Percentiles rank a stretch among this genome's conserved stretches.
Conservation (phyloP, 2,329 filamentous ascomycete genomes). For the Phaeosphaeriaceae sp. region DNA sequence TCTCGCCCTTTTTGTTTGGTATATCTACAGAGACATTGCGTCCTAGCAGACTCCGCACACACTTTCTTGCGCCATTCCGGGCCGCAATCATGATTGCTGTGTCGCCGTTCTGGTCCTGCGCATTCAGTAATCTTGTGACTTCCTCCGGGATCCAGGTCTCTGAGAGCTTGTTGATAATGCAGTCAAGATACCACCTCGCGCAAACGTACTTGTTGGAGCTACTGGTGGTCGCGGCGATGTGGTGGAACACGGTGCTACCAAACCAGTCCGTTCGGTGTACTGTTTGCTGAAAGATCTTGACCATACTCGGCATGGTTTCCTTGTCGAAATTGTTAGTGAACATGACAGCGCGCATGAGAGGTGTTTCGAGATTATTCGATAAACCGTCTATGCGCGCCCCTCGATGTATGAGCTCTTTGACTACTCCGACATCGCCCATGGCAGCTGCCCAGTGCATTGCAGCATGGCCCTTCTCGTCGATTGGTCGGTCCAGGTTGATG, state of each 20-base stretch:
- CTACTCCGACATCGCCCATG: constrained; percentile 94
- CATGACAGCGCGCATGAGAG: constrained; percentile 90
- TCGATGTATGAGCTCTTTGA: constrained; percentile 83
- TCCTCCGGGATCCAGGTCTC: constrained; percentile 78
- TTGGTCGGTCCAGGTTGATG: constrained; percentile 89
- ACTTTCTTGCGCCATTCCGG: constrained; percentile 83
- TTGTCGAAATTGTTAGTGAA: constrained; percentile 98
- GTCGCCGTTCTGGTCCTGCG: constrained; percentile 85
- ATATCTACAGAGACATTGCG: constrained; percentile 86
- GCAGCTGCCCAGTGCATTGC: constrained; percentile 96
- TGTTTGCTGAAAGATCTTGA: constrained; percentile 83
- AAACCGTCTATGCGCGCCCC: constrained; percentile 76
- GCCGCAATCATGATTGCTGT: constrained; percentile 89
- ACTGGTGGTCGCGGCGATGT: constrained; percentile 87
- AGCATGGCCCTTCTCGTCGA: constrained; percentile 91
- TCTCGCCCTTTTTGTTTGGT: constrained; percentile 79
- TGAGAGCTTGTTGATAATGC: constrained; percentile 83
- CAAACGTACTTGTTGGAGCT: constrained; percentile 87
- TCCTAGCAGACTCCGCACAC: constrained; percentile 69
- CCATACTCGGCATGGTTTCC: constrained; percentile 83
- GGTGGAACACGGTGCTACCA: constrained; percentile 89
- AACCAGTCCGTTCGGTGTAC: constrained; percentile 80
- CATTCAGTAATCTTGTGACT: constrained; percentile 79
- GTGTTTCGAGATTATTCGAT: constrained; percentile 75
- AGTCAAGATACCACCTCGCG: constrained; percentile 91